Evolutionary conservation across 352 stramenopile species (phyloP), one percentile per base, ranked within the genome.

Genomic region (Aphanomyces invadans): DNA sequence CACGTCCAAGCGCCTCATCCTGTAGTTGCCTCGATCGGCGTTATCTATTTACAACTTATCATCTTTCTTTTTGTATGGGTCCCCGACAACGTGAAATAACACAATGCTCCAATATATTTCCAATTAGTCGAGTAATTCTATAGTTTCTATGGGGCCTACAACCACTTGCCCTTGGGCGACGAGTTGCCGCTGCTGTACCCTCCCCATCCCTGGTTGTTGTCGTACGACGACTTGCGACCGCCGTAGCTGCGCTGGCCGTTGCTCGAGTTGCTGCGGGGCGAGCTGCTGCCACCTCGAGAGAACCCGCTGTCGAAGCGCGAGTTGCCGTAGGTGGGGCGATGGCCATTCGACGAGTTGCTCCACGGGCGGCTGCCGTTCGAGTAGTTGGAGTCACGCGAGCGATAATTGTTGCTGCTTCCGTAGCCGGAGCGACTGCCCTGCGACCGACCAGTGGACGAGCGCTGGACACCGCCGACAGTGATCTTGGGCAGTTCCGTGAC

Each of bases 401-500:
- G 21, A n/a, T n/a, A n/a, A n/a, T 48, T 48, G 26, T 54, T 54
- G 46, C 46, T 10, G 51, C 2, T 0, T n/a, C 29, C 36, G 31
- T 44, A 21, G 31, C 53, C 53, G 15, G 15, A 48, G 31, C 60
- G 36, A 25, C 19, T n/a, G 45, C 60, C 36, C 31, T 48, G 10
- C 12, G 4, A 32, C 33, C 42, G 59, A 65, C 42, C n/a, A 19
- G 60, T 29, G 21, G 45, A n/a, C 38, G 46, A 31, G 57, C 60
- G 60, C 17, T 57, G 33, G 23, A 25, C 19, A n/a, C 49, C 49
- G 25, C 38, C 11, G 39, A 67, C n/a, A 15, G 60, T 67, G 49
- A 67, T 67, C 60, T 67, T 67, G 9, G 52, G 19, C 15, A 67
- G 23, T 15, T 65, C 39, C 9, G 28, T 60, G n/a, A 26, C 70